Conservation (phyloP, 164 flowering plant species). For the Vitis riparia region DNA sequence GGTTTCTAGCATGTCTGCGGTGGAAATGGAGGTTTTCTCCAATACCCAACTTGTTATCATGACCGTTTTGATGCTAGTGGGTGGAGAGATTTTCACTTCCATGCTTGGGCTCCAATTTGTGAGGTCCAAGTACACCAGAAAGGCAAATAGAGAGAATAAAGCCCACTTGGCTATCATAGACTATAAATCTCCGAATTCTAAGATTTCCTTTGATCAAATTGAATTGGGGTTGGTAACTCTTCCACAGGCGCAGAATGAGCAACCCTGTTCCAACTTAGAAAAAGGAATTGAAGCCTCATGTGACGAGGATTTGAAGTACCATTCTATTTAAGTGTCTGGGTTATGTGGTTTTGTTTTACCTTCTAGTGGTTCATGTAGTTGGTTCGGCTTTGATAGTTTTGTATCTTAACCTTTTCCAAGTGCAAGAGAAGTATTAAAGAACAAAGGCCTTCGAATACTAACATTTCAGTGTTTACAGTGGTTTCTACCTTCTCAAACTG, state of each 20-base stretch:
- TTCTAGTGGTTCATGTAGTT: constrained; percentile 24
- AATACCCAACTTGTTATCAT: constrained; percentile 62
- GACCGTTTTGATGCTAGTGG: constrained; percentile 63
- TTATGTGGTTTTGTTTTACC: constrained; percentile 42
- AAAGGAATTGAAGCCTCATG: not conserved
- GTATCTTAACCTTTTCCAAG: constrained; percentile 38
- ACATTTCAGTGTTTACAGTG: constrained; percentile 46
- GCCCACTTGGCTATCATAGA: not conserved
- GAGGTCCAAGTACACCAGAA: constrained; percentile 18
- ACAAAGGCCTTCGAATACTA: constrained; percentile 35
- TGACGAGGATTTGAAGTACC: constrained; percentile 13
- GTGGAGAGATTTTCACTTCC: constrained; percentile 80
- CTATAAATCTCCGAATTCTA: not conserved
- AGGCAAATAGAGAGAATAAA: not conserved
- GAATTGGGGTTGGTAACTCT: constrained; percentile 10
- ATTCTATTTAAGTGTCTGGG: constrained; percentile 26
- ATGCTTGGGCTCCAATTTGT: constrained; percentile 38
- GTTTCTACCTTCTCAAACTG: constrained; percentile 31
- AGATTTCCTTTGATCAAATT: not conserved
- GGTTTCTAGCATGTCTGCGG: constrained; percentile 74
- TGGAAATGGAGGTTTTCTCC: constrained; percentile 89
- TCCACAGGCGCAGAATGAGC: not conserved
- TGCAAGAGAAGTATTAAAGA: constrained; percentile 41
- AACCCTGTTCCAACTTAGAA: not conserved
- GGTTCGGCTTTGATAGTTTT: constrained; percentile 33